Conservation (phyloP, 1,284 basidiomycete species). For the Sanguinoderma infundibulare region DNA sequence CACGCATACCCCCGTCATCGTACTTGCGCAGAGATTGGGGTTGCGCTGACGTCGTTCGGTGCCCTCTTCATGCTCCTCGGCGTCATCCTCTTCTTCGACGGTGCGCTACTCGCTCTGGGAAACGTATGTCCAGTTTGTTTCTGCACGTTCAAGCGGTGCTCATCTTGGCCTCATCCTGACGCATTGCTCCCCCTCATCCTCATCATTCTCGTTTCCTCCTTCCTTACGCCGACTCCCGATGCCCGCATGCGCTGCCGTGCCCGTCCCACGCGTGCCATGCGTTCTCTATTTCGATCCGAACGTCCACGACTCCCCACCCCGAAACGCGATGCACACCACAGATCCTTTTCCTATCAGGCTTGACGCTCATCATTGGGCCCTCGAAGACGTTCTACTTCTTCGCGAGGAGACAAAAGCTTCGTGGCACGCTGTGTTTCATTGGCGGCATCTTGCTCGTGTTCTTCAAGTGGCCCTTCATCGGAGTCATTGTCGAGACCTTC, state of each 20-base stretch:
- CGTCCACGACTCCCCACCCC: neutral
- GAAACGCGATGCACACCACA: constrained; percentile 37
- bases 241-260: neutral
- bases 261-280: neutral
- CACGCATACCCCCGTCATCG: neutral
- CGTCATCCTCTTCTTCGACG: constrained; percentile 96
- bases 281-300: neutral
- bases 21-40: constrained; percentile 80
- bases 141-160: neutral
- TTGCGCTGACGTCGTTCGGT: constrained; percentile 97
- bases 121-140: constrained; percentile 64
- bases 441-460: constrained; percentile 90
- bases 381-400: constrained; percentile 99
- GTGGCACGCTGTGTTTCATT: constrained; percentile 92
- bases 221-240: neutral
- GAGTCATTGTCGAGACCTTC: constrained; percentile 93
- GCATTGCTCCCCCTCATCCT: neutral
- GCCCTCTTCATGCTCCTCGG: constrained; percentile 96
- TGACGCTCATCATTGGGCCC: constrained; percentile 94
- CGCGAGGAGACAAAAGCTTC: constrained; percentile 92
- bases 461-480: constrained; percentile 91
- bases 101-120: constrained; percentile 94
- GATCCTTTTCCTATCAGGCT: constrained; percentile 91
- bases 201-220: neutral
- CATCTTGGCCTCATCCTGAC: neutral